Evolutionary conservation across 306 rosid genomes (phyloP).

Genomic region (Quercus berberidifolia): DNA sequence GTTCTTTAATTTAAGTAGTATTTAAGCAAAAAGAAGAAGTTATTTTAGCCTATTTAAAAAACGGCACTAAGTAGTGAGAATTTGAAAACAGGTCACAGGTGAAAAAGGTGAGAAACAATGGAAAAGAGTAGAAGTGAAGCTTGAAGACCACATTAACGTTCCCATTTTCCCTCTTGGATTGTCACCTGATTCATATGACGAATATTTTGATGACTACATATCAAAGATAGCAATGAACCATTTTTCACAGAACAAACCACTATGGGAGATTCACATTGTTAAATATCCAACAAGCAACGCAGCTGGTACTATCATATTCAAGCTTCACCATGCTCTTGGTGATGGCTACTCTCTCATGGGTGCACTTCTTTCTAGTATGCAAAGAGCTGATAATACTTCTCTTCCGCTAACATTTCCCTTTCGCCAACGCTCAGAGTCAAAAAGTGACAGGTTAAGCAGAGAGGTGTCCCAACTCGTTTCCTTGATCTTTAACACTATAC

Average conservation of each 20-base stretch:
- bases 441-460: neutral
- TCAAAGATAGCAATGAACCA: neutral
- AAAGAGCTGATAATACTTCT: slow-evolving; percentile 5
- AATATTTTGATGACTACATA: neutral
- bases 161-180: neutral
- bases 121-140: neutral
- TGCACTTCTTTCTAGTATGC: slow-evolving; percentile 4
- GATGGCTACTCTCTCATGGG: slow-evolving; percentile 25
- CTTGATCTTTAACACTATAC: neutral
- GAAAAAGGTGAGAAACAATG: neutral
- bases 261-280: slow-evolving; percentile 10
- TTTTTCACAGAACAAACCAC: slow-evolving; percentile 3
- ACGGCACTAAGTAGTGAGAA: neutral
- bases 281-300: slow-evolving; percentile 13
- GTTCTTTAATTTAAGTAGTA: neutral
- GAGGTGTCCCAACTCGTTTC: slow-evolving; percentile 12
- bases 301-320: neutral
- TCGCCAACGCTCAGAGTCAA: neutral
- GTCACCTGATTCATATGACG: neutral
- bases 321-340: slow-evolving; percentile 14
- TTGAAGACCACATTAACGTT: neutral
- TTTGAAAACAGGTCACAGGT: neutral
- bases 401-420: neutral
- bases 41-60: neutral
- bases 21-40: neutral